Conservation (phyloP, 331 rosid genomes). For the Ulmus americana region DNA sequence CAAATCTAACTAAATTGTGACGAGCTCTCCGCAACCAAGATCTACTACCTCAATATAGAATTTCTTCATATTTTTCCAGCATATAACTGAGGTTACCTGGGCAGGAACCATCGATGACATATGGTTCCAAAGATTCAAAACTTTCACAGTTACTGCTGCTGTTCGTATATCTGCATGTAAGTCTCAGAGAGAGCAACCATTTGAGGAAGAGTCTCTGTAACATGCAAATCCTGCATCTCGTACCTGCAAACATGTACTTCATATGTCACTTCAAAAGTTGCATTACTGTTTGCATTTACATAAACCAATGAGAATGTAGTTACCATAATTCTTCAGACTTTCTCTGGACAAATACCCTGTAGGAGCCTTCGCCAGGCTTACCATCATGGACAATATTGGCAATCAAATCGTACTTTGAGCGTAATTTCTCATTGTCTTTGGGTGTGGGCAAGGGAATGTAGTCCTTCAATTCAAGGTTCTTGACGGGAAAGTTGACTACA, state of each 20-base stretch:
- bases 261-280: constrained; percentile 16
- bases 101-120: not conserved
- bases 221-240: constrained; percentile 96
- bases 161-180: constrained; percentile 94
- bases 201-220: constrained; percentile 90
- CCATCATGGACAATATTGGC: constrained; percentile 94
- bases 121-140: not conserved
- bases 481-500: constrained; percentile 91
- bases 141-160: constrained; percentile 50
- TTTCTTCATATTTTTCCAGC: not conserved
- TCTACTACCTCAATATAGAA: not conserved
- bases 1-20: not conserved
- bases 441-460: constrained; percentile 87
- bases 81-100: not conserved
- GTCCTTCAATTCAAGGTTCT: constrained; percentile 91
- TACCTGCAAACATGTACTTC: constrained; percentile 45
- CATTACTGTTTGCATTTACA: constrained; percentile 1
- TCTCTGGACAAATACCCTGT: constrained; percentile 84
- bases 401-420: constrained; percentile 82
- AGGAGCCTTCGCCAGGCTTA: constrained; percentile 86
- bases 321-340: constrained; percentile 91
- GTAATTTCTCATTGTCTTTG: constrained; percentile 59
- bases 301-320: constrained; percentile 12
- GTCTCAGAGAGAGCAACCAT: constrained; percentile 96
- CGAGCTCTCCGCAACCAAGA: not conserved